Conservation (phyloP, 106 monocot species). For the Chionographis japonica region DNA sequence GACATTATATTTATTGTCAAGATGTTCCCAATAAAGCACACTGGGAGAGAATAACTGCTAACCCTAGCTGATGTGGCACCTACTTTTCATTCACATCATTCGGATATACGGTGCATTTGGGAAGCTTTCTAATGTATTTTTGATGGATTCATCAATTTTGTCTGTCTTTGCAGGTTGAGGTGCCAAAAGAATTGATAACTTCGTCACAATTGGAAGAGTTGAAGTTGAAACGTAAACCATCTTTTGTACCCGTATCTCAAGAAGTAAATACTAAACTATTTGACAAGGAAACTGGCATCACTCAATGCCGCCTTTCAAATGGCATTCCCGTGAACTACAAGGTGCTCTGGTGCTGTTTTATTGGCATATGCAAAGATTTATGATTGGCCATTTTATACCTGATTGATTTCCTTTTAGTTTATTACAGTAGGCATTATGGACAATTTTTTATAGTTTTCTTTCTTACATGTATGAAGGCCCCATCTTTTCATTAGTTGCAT, state of each 20-base stretch:
- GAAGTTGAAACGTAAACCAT: conserved; percentile 52
- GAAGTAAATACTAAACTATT: conserved; percentile 47
- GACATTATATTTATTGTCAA: too few species aligned
- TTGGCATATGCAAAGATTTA: background rate
- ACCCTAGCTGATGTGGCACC: too few species aligned
- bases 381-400: too few species aligned
- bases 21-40: too few species aligned
- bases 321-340: conserved; percentile 97
- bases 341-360: conserved; percentile 37
- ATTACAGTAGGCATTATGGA: background rate
- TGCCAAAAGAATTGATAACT: conserved; percentile 82
- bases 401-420: background rate
- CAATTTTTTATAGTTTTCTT: too few species aligned
- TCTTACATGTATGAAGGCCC: too few species aligned
- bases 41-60: too few species aligned
- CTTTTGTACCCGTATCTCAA: conserved; percentile 48
- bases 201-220: conserved; percentile 55
- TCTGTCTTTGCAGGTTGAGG: conserved; percentile 62
- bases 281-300: conserved; percentile 85
- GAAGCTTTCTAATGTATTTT: background rate
- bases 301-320: conserved; percentile 83
- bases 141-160: conserved; percentile 8
- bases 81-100: too few species aligned
- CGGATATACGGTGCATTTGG: background rate
- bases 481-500: too few species aligned